Evolutionary conservation across 1,284 basidiomycete genomes (phyloP).

Genomic region (Ceratobasidium sp.): DNA sequence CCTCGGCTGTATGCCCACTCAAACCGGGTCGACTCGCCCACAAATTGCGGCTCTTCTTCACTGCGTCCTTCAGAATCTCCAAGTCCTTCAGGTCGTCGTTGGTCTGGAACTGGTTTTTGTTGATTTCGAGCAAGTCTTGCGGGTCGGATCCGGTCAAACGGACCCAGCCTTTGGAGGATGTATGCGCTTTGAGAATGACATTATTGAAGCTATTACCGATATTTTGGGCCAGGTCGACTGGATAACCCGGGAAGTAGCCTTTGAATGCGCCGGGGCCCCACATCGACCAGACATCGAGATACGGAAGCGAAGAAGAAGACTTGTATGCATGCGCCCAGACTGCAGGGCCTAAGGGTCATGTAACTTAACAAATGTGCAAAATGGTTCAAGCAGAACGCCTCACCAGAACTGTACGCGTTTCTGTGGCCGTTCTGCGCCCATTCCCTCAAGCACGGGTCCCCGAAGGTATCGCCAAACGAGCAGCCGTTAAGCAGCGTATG

Average conservation of each 20-base stretch:
- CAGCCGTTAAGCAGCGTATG: conserved; percentile 33
- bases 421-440: conserved; percentile 20
- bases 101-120: conserved; percentile 46
- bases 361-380: background rate
- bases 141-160: conserved; percentile 37
- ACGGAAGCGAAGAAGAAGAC: conserved; percentile 11
- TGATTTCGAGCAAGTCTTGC: conserved; percentile 46
- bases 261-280: conserved; percentile 41
- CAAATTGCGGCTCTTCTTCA: conserved; percentile 37
- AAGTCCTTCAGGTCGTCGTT: conserved; percentile 42
- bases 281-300: conserved; percentile 42
- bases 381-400: background rate
- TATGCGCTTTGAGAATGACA: conserved; percentile 36
- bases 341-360: conserved; percentile 1
- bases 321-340: conserved; percentile 43
- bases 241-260: conserved; percentile 35
- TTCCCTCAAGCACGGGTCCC: conserved; percentile 31
- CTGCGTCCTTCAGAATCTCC: conserved; percentile 41
- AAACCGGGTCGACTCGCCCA: conserved; percentile 35
- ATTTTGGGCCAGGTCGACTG: conserved; percentile 17
- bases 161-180: conserved; percentile 42
- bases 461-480: conserved; percentile 34
- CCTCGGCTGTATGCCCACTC: conserved; percentile 40
- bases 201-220: conserved; percentile 38
- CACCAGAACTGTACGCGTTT: conserved; percentile 37